Base-by-base conservation (phyloP, 2,329 filamentous ascomycete species). In the Coniochaeta sp. region DNA sequence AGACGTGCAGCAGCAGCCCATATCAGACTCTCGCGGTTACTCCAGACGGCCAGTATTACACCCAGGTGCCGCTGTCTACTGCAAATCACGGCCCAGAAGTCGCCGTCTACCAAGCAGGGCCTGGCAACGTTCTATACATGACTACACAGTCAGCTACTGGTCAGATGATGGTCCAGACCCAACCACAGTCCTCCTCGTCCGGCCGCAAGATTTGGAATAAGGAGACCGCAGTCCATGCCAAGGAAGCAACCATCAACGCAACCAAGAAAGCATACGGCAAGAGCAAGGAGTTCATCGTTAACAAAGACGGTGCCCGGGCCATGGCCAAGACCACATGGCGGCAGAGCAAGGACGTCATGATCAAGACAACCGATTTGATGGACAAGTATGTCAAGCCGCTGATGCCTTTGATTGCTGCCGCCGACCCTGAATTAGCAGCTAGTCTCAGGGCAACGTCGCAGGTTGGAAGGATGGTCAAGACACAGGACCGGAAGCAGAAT, bases 261-360 rank as follows among this genome's bases (percentile, higher is more conserved):
- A 26, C 47, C 47, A 52, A 52, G 28, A 26, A 26, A 36, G 54
- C 54, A 5, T 31, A 57, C 33, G 26, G 9, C 54, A 57, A 57
- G 54, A 57, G 54, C 28, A 57, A 57, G n/a, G 54, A 57, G 28
- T 57, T 36, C 26, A 52, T 52, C 47, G 28, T 31, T 22, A 52
- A 52, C 28, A 52, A 52, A 28, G 47, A 52, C 28, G 47, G 47
- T 11, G 54, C 54, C 6, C 12, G 54, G n/a, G 33, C 26, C 28
- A 28, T 36, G 3, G 26, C 54, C 26, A 57, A 57, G 28, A 33
- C 26, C 8, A 36, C 54, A 36, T 57, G 54, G 54, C 22, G 31
- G 54, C 54, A 57, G 26, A 57, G 54, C 54, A 57, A 57, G 54
- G 31, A 57, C 19, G n/a, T 57, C 26, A 17, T 36, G 22, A 22